Base-by-base conservation (phyloP, 202 grass and related monocot genomes). In the Elaeis oleifera region DNA sequence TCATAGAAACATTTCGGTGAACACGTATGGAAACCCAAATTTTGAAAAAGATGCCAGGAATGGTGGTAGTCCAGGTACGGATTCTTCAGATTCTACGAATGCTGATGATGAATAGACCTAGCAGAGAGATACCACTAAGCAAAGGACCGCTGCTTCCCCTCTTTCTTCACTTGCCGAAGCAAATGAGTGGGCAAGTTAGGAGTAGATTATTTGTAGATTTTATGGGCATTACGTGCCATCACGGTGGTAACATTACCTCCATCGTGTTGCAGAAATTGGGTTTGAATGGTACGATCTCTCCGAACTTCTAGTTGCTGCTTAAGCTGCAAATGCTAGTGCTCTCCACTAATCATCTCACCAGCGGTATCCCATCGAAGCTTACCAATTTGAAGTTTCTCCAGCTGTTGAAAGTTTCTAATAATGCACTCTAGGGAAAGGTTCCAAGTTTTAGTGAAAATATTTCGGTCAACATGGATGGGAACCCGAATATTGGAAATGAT, bases 341-440 rank as follows among this genome's bases (percentile, higher is more conserved):
- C 4, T 62, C 76, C 0, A 64, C 51, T 26, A 83, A 88, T 55
- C 76, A 79, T 1, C 53, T 88, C 39, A 77, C 15, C 0, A 69
- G 64, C 0, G 18, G 2, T 1, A 66, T 80, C 4, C 73, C 76
- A 0, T 1, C 4, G 5, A 27, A 16, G 1, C 32, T 88, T 1
- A 22, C 54, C 1, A 48, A 51, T 51, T 23, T 88, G n/a, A 23
- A 56, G 4, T 58, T 26, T 7, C 62, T 80, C 3, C 53, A 25
- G 29, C 16, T 69, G 17, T 56, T 83, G 21, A 72, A 88, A 23
- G 50, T 83, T 4, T 88, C 80, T 0, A 20, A 80, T 54, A 88
- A 88, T 15, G 22, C 49, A 3, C 53, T 88, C 4, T 51, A 56
- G 21, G 79, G 76, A 5, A 66, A 60, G 51, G 17, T 88, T 25